Evolutionary conservation across 169 alveolate species (phyloP).

Genomic region (Plasmodium cynomolgi): DNA sequence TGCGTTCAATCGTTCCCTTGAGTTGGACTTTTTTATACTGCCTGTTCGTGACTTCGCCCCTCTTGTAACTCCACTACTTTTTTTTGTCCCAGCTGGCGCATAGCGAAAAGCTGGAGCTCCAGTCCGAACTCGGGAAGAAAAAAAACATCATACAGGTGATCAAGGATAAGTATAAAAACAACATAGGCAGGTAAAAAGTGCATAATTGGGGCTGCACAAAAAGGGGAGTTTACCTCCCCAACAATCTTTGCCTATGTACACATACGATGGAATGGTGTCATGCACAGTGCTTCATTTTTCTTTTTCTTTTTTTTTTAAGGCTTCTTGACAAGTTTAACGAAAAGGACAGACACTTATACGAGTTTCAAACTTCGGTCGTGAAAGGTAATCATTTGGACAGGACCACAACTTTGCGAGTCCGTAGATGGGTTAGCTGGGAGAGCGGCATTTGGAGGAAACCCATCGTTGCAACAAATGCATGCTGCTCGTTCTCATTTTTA

Average conservation of each 20-base stretch:
- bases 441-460: not conserved
- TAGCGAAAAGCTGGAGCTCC: slow-evolving; percentile 29
- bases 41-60: not conserved
- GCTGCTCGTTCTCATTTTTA: not conserved
- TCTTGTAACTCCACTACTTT: not conserved
- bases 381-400: slow-evolving; percentile 2
- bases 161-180: slow-evolving; percentile 56
- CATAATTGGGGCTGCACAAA: not conserved
- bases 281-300: not conserved
- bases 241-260: not conserved
- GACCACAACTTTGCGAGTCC: not conserved
- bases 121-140: slow-evolving; percentile 39
- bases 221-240: not conserved
- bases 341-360: slow-evolving; percentile 63
- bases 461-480: not conserved
- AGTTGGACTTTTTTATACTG: not conserved
- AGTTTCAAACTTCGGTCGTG: slow-evolving; percentile 33
- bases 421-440: not conserved
- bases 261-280: not conserved
- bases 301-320: not conserved
- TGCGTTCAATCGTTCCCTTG: not conserved
- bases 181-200: slow-evolving; percentile 29
- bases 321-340: slow-evolving; percentile 46
- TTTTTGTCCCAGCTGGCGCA: slow-evolving; percentile 12
- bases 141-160: slow-evolving; percentile 38